A percentile compares a stretch with the other conserved stretches of the same genome.
phyloP scores from a whole-genome alignment of 331 rosid genomes.

The Prunus yedoensis region DNA sequence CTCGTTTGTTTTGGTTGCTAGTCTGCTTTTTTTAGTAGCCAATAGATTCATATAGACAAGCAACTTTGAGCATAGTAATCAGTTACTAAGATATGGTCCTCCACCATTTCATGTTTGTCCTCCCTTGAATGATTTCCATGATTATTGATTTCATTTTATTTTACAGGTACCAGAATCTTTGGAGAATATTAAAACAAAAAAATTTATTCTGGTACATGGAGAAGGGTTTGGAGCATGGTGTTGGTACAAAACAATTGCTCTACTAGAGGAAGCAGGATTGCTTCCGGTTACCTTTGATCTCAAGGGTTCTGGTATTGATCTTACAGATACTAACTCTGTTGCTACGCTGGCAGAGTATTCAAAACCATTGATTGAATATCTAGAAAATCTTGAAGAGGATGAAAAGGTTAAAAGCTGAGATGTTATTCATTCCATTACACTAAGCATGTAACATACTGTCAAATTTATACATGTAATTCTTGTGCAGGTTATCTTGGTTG shows the following conservation, averaged over 20 bases:
- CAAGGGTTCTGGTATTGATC: slow-evolving; percentile 91
- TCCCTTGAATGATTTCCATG: neutral
- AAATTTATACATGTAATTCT: slow-evolving; percentile 23
- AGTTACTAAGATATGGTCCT: neutral
- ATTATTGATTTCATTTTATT: neutral
- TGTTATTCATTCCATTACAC: slow-evolving; percentile 17
- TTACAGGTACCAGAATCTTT: slow-evolving; percentile 56
- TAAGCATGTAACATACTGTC: slow-evolving; percentile 12
- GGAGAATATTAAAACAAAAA: slow-evolving; percentile 63
- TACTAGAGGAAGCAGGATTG: slow-evolving; percentile 80
- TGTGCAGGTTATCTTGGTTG: slow-evolving; percentile 83
- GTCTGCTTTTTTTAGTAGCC: neutral
- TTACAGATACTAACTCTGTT: slow-evolving; percentile 64
- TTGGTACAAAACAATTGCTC: slow-evolving; percentile 91
- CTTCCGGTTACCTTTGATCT: slow-evolving; percentile 81
- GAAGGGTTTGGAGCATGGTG: slow-evolving; percentile 99
- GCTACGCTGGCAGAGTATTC: slow-evolving; percentile 73
- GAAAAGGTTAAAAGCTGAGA: slow-evolving; percentile 63
- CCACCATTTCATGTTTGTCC: neutral
- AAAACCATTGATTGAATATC: slow-evolving; percentile 76
- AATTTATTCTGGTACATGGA: slow-evolving; percentile 77
- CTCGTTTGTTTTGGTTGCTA: neutral
- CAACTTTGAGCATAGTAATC: neutral
- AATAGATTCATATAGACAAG: neutral
- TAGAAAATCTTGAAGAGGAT: slow-evolving; percentile 72